Conservation (phyloP, 2,329 filamentous ascomycete species). For the Colletotrichum sp. region DNA sequence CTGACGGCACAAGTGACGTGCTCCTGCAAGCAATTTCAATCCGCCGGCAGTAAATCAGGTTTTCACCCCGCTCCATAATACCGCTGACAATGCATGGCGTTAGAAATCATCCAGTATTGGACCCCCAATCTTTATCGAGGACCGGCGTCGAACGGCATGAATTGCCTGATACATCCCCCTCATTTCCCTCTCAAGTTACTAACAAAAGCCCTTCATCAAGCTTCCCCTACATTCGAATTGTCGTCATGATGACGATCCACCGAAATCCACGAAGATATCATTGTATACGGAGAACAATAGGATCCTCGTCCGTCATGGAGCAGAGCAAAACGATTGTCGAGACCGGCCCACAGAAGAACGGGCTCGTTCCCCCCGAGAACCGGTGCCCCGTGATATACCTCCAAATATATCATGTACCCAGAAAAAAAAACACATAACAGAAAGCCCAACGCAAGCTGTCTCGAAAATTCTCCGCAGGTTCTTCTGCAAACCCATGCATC, state of each 20-base stretch:
- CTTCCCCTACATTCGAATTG: too few relatives aligned
- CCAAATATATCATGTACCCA: neutral
- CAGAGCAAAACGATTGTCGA: neutral
- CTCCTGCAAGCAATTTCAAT: neutral
- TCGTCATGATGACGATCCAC: too few relatives aligned
- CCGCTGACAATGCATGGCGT: neutral
- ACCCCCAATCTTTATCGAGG: neutral
- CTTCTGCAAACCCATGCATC: neutral
- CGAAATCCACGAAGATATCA: too few relatives aligned
- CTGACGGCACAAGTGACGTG: neutral
- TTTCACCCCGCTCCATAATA: neutral
- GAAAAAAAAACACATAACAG: neutral
- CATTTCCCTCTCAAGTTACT: neutral
- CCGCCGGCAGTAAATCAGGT: neutral
- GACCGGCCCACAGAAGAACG: neutral
- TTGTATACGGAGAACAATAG: too few relatives aligned
- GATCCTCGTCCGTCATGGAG: neutral
- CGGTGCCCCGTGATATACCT: neutral
- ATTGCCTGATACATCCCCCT: neutral
- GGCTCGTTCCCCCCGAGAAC: neutral
- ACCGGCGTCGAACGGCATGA: neutral
- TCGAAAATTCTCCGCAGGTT: neutral
- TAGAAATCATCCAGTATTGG: neutral
- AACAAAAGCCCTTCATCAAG: too few relatives aligned
- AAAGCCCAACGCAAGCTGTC: neutral